Conservation (phyloP, 2,329 filamentous ascomycete species). For the Epichloe hybrida region DNA sequence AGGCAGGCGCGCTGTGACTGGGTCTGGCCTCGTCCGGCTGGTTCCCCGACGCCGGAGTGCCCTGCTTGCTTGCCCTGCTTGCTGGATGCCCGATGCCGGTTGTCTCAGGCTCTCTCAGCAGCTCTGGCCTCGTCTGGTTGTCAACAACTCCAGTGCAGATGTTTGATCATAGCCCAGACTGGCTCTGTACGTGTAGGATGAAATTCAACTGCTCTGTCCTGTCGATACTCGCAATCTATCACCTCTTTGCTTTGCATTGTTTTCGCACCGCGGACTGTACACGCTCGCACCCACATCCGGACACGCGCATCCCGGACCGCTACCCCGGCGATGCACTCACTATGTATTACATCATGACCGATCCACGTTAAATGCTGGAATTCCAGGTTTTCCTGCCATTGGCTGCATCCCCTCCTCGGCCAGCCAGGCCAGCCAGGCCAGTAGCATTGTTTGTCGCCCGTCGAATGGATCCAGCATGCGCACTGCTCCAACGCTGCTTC, state of each 20-base stretch:
- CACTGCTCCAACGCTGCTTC: not conserved
- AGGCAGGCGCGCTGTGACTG: no score
- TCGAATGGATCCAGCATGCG: not conserved
- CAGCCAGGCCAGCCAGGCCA: not conserved
- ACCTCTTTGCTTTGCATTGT: not conserved
- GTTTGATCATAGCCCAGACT: no score
- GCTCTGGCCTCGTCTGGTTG: no score
- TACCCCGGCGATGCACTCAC: not conserved
- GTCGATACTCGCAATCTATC: not conserved
- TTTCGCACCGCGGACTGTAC: not conserved
- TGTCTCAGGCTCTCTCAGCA: no score
- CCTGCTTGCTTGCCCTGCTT: no score
- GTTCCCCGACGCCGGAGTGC: no score
- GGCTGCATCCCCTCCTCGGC: not conserved
- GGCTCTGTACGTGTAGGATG: no score
- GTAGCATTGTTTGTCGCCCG: not conserved
- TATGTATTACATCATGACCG: not conserved
- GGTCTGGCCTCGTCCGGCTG: no score
- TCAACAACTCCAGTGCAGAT: no score
- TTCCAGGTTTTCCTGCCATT: not conserved
- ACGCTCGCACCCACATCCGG: not conserved
- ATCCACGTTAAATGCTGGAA: not conserved
- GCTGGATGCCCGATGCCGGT: no score
- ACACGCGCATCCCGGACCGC: not conserved
- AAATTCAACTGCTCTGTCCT: no score